Conservation (phyloP, 148 eudicot genomes). For the Euryodendron excelsum region DNA sequence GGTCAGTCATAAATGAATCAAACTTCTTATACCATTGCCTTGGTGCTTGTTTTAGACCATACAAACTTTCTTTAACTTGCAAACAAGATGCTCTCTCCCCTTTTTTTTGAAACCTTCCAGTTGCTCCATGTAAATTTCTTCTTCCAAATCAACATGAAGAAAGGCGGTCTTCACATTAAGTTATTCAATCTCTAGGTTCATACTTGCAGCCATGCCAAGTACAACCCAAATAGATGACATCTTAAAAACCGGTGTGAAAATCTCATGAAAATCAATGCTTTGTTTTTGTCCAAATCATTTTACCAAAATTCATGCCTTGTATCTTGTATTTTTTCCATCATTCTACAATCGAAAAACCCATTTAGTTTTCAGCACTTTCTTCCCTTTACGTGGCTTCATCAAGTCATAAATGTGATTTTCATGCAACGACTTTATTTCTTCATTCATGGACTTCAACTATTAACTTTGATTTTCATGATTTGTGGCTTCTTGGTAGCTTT, state of each 20-base stretch:
- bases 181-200: background rate
- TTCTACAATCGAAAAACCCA: background rate
- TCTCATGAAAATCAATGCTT: background rate
- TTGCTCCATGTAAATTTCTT: constrained; percentile 8
- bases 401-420: background rate
- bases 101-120: constrained; percentile 15
- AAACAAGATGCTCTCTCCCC: background rate
- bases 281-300: background rate
- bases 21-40: constrained; percentile 14
- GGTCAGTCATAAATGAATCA: constrained; percentile 17
- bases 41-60: constrained; percentile 17
- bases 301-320: background rate
- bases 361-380: background rate
- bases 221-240: constrained; percentile 9
- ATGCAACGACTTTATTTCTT: background rate
- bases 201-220: background rate
- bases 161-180: constrained; percentile 7
- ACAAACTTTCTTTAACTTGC: constrained; percentile 10
- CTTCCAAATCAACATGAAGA: background rate
- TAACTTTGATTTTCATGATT: background rate
- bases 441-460: background rate
- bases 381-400: background rate
- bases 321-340: background rate
- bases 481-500: background rate
- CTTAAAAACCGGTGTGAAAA: background rate